Evolutionary conservation across 495 filamentous ascomycete species (phyloP).

Genomic region (Daldinia bambusicola): DNA sequence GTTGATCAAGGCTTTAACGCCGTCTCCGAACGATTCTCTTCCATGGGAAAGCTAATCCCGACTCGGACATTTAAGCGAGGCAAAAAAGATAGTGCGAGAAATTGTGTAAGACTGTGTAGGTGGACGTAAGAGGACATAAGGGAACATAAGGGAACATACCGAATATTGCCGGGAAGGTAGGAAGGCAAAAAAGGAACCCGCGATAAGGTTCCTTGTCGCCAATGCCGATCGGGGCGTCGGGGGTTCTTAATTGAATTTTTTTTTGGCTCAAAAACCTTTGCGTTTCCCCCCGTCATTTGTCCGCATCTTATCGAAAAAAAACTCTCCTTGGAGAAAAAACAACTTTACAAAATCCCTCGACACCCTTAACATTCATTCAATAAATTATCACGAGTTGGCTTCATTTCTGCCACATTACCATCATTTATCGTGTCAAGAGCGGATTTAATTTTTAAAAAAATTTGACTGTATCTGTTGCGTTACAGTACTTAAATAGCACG

Average conservation of each 20-base stretch:
- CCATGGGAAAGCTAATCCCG: constrained; percentile 18
- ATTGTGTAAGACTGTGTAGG: constrained; percentile 5
- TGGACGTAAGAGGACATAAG: constrained; percentile 7
- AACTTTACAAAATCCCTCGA: constrained; percentile 15
- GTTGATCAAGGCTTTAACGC: constrained; percentile 20
- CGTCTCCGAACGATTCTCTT: constrained; percentile 46
- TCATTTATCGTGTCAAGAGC: constrained; percentile 21
- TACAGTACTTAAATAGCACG: constrained; percentile 6
- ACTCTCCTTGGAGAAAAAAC: constrained; percentile 10
- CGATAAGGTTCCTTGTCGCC: constrained; percentile 34
- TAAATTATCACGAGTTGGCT: background rate
- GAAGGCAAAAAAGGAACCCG: constrained; percentile 21
- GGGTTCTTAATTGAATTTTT: constrained; percentile 31
- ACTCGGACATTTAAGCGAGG: constrained; percentile 20
- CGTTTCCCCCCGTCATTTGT: constrained; percentile 20
- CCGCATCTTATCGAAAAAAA: constrained; percentile 17
- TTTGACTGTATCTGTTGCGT: constrained; percentile 14
- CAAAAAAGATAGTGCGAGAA: too few relatives aligned
- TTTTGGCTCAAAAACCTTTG: constrained; percentile 15
- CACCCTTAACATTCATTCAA: constrained; percentile 9
- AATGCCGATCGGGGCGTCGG: constrained; percentile 33
- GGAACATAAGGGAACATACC: constrained; percentile 15
- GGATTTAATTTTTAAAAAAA: background rate
- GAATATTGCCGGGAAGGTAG: constrained; percentile 28
- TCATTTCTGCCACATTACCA: constrained; percentile 27